Conservation (phyloP, 805 yeast genomes). For the Wickerhamiella hasegawae region DNA sequence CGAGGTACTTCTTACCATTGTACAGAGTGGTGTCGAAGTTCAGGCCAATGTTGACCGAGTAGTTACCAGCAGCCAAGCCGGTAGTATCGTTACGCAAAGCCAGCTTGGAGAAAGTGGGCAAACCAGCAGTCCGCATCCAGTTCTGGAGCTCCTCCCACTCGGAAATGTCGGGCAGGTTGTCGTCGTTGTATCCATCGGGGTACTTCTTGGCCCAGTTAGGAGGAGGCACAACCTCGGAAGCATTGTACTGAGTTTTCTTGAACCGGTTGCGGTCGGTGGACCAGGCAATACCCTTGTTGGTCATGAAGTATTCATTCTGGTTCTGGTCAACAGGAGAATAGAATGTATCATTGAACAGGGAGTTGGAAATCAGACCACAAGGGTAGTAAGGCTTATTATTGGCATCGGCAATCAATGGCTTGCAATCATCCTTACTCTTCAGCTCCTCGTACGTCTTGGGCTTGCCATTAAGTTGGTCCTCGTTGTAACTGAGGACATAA, state of each 20-base stretch:
- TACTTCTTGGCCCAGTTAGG: slow-evolving; percentile 70
- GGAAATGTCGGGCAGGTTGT: slow-evolving; percentile 61
- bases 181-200: slow-evolving; percentile 81
- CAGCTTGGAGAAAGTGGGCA: slow-evolving; percentile 75
- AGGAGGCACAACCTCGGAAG: slow-evolving; percentile 74
- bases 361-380: slow-evolving; percentile 90
- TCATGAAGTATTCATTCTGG: slow-evolving; percentile 25
- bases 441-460: slow-evolving; percentile 41
- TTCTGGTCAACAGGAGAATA: slow-evolving; percentile 29
- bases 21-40: slow-evolving; percentile 70
- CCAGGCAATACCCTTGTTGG: slow-evolving; percentile 69
- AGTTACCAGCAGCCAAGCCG: slow-evolving; percentile 46
- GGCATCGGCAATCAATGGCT: slow-evolving; percentile 38
- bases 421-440: slow-evolving; percentile 35
- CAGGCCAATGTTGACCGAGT: slow-evolving; percentile 47
- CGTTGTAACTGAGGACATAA: slow-evolving; percentile 73
- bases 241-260: slow-evolving; percentile 53
- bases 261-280: slow-evolving; percentile 53
- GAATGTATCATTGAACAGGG: slow-evolving; percentile 80
- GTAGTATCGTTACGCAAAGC: slow-evolving; percentile 56
- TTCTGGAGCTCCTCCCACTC: slow-evolving; percentile 76
- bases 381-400: slow-evolving; percentile 61
- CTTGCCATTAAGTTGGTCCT: slow-evolving; percentile 63
- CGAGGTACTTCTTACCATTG: slow-evolving; percentile 79
- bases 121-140: slow-evolving; percentile 97